Evolutionary conservation across 2,329 filamentous ascomycete species (phyloP).

Genomic region (Ceratocystis eucalypticola): DNA sequence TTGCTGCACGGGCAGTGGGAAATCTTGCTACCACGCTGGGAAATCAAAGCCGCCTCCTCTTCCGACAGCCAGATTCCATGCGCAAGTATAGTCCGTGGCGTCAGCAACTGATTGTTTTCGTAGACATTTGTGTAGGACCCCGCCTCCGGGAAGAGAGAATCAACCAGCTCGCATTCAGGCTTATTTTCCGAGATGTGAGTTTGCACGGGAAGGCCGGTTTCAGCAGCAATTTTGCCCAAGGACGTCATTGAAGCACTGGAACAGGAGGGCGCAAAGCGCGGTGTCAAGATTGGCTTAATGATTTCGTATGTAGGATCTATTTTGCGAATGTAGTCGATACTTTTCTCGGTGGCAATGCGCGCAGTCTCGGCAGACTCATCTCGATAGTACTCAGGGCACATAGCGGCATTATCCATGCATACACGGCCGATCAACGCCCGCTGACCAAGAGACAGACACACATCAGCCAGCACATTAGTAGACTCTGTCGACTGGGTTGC

Average conservation of each 20-base stretch:
- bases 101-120: constrained; percentile 57
- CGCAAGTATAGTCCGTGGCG: constrained; percentile 62
- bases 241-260: constrained; percentile 44
- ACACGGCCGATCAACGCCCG: constrained; percentile 81
- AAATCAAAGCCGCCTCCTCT: constrained; percentile 53
- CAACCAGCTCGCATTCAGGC: constrained; percentile 58
- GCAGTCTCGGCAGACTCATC: constrained; percentile 53
- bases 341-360: constrained; percentile 41
- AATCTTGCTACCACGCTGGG: constrained; percentile 48
- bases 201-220: constrained; percentile 57
- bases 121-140: constrained; percentile 65
- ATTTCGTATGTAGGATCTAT: constrained; percentile 54
- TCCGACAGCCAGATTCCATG: constrained; percentile 67
- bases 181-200: constrained; percentile 83
- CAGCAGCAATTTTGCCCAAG: constrained; percentile 50
- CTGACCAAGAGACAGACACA: constrained; percentile 70
- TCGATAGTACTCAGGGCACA: constrained; percentile 64
- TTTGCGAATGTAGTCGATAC: constrained; percentile 49
- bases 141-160: constrained; percentile 50
- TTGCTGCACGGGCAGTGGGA: constrained; percentile 84
- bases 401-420: constrained; percentile 67
- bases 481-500: constrained; percentile 75
- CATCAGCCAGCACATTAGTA: constrained; percentile 79
- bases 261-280: constrained; percentile 52
- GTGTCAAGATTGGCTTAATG: constrained; percentile 69